These are phyloP conservation scores for Hyphochytrium catenoides DNA, from an alignment of 352 stramenopile genomes.

Conservation along the genomic window DNA sequence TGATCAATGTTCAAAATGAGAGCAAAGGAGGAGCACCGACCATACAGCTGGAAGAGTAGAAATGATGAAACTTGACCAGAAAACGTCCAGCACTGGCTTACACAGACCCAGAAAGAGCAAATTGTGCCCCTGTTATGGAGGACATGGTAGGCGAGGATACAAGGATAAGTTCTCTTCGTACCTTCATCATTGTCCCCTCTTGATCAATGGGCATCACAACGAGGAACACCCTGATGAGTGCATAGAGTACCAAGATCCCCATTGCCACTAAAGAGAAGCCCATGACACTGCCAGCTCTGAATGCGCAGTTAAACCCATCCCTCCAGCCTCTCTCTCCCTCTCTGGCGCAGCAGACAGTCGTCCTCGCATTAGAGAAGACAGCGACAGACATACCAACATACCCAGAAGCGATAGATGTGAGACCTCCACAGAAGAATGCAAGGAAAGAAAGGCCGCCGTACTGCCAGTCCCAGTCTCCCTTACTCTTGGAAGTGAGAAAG, in stretches of 20 bases:
- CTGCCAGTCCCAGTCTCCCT: conserved; percentile 53
- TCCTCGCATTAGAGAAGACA: conserved; percentile 95
- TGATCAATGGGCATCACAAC: conserved; percentile 72
- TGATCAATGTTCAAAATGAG: too few species aligned
- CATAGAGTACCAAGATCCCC: conserved; percentile 90
- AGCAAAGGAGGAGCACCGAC: too few species aligned
- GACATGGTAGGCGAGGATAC: too few species aligned
- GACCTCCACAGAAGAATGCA: conserved; percentile 88
- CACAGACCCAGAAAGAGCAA: too few species aligned
- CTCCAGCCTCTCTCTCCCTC: conserved; percentile 72
- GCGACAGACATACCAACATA: conserved; percentile 99
- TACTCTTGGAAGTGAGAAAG: conserved; percentile 68
- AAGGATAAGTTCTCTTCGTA: too few species aligned
- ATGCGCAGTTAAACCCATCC: conserved; percentile 92
- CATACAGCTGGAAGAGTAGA: too few species aligned
- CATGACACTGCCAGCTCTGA: conserved; percentile 95
- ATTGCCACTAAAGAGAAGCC: conserved; percentile 90
- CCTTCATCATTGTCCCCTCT: too few species aligned
- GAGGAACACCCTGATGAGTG: conserved; percentile 79
- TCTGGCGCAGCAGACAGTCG: conserved; percentile 89
- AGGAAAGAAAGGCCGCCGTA: conserved; percentile 79
- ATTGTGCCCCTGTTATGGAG: too few species aligned
- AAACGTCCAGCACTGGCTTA: too few species aligned
- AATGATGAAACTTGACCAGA: too few species aligned
- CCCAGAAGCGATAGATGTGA: conserved; percentile 89